These are phyloP conservation scores for Emydomyces testavorans DNA, from an alignment of 2,329 filamentous ascomycete genomes.

Conservation along the genomic window DNA sequence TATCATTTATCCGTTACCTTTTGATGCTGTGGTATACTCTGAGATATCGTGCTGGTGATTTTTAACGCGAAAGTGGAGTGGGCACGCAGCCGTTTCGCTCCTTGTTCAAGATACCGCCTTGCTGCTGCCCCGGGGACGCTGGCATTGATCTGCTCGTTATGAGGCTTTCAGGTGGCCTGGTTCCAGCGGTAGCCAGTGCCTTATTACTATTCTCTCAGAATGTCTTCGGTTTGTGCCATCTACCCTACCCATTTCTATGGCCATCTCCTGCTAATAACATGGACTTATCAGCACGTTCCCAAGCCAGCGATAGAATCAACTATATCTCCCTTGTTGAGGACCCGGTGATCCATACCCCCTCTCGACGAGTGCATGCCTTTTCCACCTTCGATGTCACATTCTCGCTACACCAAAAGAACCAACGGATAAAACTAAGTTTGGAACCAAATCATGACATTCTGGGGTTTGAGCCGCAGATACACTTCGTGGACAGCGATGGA, in stretches of 20 bases:
- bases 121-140: neutral
- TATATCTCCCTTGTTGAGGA: conserved; percentile 63
- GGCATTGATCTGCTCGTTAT: conserved; percentile 16
- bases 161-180: conserved; percentile 20
- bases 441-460: conserved; percentile 89
- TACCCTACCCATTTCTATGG: neutral
- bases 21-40: neutral
- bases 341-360: conserved; percentile 64
- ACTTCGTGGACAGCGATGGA: conserved; percentile 62
- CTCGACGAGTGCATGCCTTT: conserved; percentile 64
- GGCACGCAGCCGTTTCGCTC: neutral
- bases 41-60: neutral
- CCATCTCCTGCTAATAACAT: conserved; percentile 1
- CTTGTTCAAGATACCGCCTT: neutral
- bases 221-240: conserved; percentile 16
- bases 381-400: conserved; percentile 82
- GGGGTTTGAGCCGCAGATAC: conserved; percentile 60
- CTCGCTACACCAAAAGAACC: conserved; percentile 52
- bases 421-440: conserved; percentile 65
- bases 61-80: neutral
- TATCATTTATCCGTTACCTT: neutral
- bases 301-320: conserved; percentile 62
- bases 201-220: conserved; percentile 20
- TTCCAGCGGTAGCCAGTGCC: conserved; percentile 22
- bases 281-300: conserved; percentile 51